Evolutionary conservation across 2,329 filamentous ascomycete genomes (phyloP), one percentile per base, ranked within the genome.

Genomic region (Aspergillus brunneoviolaceus): DNA sequence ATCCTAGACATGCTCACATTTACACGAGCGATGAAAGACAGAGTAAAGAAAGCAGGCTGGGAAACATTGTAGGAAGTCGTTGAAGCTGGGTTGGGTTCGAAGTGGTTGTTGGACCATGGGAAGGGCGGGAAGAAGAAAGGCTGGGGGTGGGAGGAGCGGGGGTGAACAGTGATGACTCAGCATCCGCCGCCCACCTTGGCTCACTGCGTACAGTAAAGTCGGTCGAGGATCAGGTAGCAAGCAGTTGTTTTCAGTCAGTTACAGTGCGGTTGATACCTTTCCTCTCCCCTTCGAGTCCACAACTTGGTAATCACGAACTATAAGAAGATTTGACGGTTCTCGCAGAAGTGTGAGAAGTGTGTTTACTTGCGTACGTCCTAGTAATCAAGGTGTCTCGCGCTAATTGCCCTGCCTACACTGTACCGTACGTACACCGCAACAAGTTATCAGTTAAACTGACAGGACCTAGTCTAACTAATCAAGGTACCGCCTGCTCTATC

Each of bases 101-200:
- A 33, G 51, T 52, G 51, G 31, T 53, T 49, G 49, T 42, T 33
- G 49, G 52, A 62, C 25, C 47, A 53, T 55, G 42, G 53, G 51
- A 58, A 55, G 53, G 50, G 51, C 35, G 47, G 45, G 57, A 49
- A 50, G 55, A 55, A 59, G 60, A 51, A 55, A 49, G 60, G 55
- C 51, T 39, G 51, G 60, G 49, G 60, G 55, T 53, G 47, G 51
- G 58, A 53, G 56, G 58, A 59, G 51, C 60, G 64, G 65, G 59
- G 66, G 67, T 67, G 64, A 64, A 60, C 42, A 45, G 48, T 39
- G 55, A 69, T 70, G 68, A 68, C 65, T 70, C 67, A 70, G 53
- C 53, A 11, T 21, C n/a, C 49, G 31, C 51, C 21, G n/a, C 19
- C n/a, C 49, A 42, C 51, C 21, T 52, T 33, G 11, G 19, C 14